phyloP scores from a whole-genome alignment of 2,329 filamentous ascomycete species.

The Cadophora sp. region DNA sequence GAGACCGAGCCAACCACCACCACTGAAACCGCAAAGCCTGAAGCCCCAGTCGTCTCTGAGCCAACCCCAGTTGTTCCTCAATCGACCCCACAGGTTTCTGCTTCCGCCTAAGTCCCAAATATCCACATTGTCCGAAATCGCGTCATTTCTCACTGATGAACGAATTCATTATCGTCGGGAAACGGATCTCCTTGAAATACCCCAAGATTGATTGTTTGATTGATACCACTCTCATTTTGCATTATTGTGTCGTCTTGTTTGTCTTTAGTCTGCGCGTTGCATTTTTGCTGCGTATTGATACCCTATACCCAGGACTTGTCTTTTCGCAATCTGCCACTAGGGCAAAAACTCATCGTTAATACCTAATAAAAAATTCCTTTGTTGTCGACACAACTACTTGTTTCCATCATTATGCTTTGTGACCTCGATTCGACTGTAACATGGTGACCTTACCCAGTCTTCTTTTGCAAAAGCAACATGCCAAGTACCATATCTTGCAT shows the following conservation, averaged over 20 bases:
- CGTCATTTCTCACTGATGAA: constrained; percentile 30
- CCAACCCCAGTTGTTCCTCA: constrained; percentile 28
- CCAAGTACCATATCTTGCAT: neutral
- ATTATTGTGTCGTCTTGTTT: constrained; percentile 39
- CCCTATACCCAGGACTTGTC: constrained; percentile 48
- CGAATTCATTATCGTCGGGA: constrained; percentile 43
- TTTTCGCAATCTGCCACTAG: constrained; percentile 48
- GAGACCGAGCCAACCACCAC: constrained; percentile 42
- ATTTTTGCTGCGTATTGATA: constrained; percentile 47
- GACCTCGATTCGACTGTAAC: neutral
- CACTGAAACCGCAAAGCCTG: constrained; percentile 6
- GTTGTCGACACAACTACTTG: constrained; percentile 26
- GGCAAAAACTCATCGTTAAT: constrained; percentile 45
- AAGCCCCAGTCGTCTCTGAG: constrained; percentile 32
- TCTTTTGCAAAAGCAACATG: neutral
- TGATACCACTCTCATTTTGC: constrained; percentile 48
- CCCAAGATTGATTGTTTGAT: constrained; percentile 45
- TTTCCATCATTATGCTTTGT: constrained; percentile 9
- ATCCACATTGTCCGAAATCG: constrained; percentile 20
- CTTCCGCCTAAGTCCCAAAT: constrained; percentile 40
- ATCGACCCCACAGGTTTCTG: constrained; percentile 42
- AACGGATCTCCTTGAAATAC: constrained; percentile 47
- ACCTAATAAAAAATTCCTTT: constrained; percentile 46
- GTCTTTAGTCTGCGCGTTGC: constrained; percentile 40
- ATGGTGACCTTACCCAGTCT: too few relatives aligned